A percentile compares a stretch with the other conserved stretches of the same genome.
Evolutionary conservation across 2,329 filamentous ascomycete genomes (phyloP).

Genomic region (Pseudogymnoascus sp.): DNA sequence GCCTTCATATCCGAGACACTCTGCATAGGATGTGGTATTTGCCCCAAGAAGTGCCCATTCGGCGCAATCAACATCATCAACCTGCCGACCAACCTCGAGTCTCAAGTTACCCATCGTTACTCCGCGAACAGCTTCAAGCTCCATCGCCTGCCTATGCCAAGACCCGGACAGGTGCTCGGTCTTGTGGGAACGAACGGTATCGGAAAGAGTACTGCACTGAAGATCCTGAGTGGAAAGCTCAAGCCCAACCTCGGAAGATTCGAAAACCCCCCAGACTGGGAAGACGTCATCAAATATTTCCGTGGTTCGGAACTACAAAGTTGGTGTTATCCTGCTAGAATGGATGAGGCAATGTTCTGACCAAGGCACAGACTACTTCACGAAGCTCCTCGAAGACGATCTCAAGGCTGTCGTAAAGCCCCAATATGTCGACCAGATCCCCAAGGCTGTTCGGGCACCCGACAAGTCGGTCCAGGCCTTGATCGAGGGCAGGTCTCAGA

Average conservation of each 20-base stretch:
- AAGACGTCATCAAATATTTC: constrained; percentile 98
- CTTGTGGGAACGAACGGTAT: constrained; percentile 99
- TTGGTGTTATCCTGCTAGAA: constrained; percentile 37
- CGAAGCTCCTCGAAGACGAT: constrained; percentile 93
- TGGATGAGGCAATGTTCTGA: constrained; percentile 13
- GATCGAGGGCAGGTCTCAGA: constrained; percentile 66
- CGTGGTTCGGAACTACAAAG: constrained; percentile 95
- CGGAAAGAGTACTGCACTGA: constrained; percentile 98
- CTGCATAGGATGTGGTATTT: constrained; percentile 98
- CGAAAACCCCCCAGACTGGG: constrained; percentile 97
- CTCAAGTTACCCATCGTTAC: constrained; percentile 95
- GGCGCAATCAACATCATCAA: constrained; percentile 99
- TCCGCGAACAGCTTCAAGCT: constrained; percentile 99
- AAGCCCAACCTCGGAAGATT: constrained; percentile 95
- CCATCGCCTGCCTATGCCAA: constrained; percentile 89
- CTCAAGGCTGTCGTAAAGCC: constrained; percentile 98
- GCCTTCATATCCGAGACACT: constrained; percentile 96
- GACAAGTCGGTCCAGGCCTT: constrained; percentile 73
- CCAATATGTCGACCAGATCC: constrained; percentile 98
- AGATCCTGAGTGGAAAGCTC: constrained; percentile 96
- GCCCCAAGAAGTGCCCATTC: constrained; percentile 98
- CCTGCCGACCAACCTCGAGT: constrained; percentile 97
- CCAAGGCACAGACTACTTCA: constrained; percentile 74
- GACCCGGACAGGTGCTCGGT: constrained; percentile 90
- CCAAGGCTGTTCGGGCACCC: constrained; percentile 76